These are phyloP conservation scores for Ilyonectria mors-panacis DNA, from an alignment of 2,329 filamentous ascomycete species.

Conservation along the genomic window DNA sequence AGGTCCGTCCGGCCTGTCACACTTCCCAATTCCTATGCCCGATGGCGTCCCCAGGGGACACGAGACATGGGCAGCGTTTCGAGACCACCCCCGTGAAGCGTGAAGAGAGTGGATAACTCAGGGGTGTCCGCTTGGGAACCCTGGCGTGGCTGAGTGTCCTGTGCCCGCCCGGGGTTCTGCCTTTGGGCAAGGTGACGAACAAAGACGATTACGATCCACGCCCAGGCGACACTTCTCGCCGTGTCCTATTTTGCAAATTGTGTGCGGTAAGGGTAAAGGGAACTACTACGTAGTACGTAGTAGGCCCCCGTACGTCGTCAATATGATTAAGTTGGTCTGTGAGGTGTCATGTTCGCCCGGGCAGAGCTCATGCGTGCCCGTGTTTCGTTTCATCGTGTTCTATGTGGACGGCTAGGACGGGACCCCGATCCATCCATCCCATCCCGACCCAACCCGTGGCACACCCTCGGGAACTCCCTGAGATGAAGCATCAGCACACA, in stretches of 20 bases:
- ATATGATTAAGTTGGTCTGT: conserved; percentile 8
- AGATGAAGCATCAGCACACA: neutral
- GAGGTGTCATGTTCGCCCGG: conserved; percentile 15
- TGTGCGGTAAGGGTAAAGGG: neutral
- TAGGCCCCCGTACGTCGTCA: neutral
- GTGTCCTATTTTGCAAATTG: neutral
- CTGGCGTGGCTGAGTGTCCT: conserved; percentile 4
- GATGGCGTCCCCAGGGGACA: conserved; percentile 2
- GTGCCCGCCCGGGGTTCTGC: neutral
- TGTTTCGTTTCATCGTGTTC: conserved; percentile 31
- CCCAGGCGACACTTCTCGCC: neutral
- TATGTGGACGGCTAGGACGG: neutral
- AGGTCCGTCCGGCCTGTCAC: conserved; percentile 1
- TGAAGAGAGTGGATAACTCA: conserved; percentile 4
- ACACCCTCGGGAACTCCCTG: conserved; percentile 12
- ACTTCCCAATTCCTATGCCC: neutral
- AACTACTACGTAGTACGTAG: conserved; percentile 1
- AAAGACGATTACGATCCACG: conserved; percentile 1
- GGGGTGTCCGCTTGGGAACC: conserved; percentile 1
- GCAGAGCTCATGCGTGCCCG: conserved; percentile 18
- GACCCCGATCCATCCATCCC: conserved; percentile 4
- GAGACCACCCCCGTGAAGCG: conserved; percentile 5
- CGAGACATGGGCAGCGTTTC: conserved; percentile 17
- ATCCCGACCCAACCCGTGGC: conserved; percentile 13
- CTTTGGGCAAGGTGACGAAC: neutral